Conservation (phyloP, 352 stramenopile genomes). For the Thalassiosira exigua region DNA sequence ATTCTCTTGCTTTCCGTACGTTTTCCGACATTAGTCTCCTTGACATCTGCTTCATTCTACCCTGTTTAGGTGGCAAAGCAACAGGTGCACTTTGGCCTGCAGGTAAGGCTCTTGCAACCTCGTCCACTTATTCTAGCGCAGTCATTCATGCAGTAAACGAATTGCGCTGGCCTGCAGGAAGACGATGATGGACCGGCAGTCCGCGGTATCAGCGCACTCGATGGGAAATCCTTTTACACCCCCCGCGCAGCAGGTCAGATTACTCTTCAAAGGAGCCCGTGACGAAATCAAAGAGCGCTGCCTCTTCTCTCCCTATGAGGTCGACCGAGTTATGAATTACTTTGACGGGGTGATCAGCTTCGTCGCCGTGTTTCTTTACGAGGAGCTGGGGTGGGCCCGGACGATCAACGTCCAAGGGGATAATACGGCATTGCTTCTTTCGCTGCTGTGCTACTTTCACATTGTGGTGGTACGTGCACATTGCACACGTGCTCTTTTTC, state of each 20-base stretch:
- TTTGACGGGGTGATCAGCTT: constrained; percentile 9
- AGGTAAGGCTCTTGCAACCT: too few species aligned
- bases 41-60: background rate
- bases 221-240: background rate
- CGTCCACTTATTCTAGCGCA: too few species aligned
- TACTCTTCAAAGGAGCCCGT: constrained; percentile 4
- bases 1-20: too few species aligned
- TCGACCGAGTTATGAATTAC: background rate
- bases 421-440: background rate
- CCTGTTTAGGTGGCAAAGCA: background rate
- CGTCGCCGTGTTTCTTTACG: constrained; percentile 7
- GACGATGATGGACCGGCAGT: background rate
- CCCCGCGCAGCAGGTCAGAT: background rate
- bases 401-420: background rate
- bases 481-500: background rate
- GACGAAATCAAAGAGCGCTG: background rate
- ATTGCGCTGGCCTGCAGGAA: background rate
- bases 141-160: too few species aligned
- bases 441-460: constrained; percentile 1
- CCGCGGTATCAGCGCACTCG: background rate
- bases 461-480: background rate
- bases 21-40: too few species aligned
- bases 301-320: constrained; percentile 2
- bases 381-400: constrained; percentile 1
- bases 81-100: background rate